Base-by-base conservation (phyloP, 2,329 filamentous ascomycete species). In the Scytalidium sp. region DNA sequence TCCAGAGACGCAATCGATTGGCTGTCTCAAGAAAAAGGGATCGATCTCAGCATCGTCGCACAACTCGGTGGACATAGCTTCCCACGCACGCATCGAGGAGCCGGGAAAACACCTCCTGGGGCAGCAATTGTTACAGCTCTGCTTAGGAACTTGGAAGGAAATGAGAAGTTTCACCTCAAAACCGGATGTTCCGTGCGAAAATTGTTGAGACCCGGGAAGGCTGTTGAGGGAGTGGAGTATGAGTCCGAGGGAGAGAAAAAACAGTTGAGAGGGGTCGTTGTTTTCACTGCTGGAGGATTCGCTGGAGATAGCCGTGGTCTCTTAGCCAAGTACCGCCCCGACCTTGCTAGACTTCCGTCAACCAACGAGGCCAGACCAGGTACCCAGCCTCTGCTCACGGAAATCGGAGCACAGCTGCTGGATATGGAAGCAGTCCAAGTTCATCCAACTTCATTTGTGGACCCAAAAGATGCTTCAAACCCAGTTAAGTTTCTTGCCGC, bases 401-500 rank as follows among this genome's bases (percentile, higher is more conserved):
- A 52, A 2, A 46, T 70, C 0, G 73, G 73, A 1, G 73, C 71
- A 0, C 62, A 67, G 29, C 47, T 74, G 11, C 50, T 73, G 2
- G 73, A 76, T 53, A 75, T 75, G 73, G 68, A 73, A 0, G 57
- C 65, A 17, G 80, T 87, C 2, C 83, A 87, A 62, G 73, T 86
- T 3, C 83, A 87, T 55, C 83, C 83, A 2, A 85, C 83, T 0
- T 80, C 81, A 0, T 86, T 87, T 58, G 69, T 86, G 5, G 81
- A 85, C 54, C 75, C 76, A 0, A 68, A 70, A 1, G 70, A 73
- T 25, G 65, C 70, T 0, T 56, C 55, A 1, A 70, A 73, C 0
- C 64, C 66, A 27, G 73, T 81, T 43, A 86, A 86, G 64, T 81
- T 86, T 57, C 74, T 86, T 3, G 82, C 82, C 0, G 83, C 83